Evolutionary conservation across 1,284 basidiomycete genomes (phyloP).

Genomic region (Quambalaria eucalypti): DNA sequence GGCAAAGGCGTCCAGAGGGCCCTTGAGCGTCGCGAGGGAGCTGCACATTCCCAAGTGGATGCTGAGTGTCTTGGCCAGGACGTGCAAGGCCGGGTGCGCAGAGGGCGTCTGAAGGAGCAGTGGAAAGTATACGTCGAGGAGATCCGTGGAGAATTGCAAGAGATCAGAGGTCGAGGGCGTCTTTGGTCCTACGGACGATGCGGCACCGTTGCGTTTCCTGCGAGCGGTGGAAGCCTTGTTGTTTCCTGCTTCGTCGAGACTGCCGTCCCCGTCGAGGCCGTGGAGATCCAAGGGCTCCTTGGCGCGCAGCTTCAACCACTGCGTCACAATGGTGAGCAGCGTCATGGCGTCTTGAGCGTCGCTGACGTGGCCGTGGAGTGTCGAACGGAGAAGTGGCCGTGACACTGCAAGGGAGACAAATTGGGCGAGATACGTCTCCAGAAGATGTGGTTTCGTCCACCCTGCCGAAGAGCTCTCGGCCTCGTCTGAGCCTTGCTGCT

Average conservation of each 20-base stretch:
- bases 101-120: slow-evolving; percentile 17
- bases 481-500: neutral
- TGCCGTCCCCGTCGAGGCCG: neutral
- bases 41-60: slow-evolving; percentile 14
- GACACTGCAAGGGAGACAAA: neutral
- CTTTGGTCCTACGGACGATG: neutral
- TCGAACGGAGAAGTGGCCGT: neutral
- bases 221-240: neutral
- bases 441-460: neutral
- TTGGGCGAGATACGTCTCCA: neutral
- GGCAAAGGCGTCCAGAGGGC: slow-evolving; percentile 24
- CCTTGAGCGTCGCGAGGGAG: slow-evolving; percentile 14
- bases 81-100: slow-evolving; percentile 12
- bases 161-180: neutral
- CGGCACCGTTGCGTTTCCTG: neutral
- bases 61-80: slow-evolving; percentile 15
- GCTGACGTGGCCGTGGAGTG: neutral
- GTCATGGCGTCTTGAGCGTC: neutral
- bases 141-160: slow-evolving; percentile 15
- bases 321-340: neutral
- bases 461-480: neutral
- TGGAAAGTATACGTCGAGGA: slow-evolving; percentile 26
- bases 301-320: neutral
- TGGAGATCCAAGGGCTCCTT: neutral
- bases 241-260: neutral